Conservation (phyloP, 2,329 filamentous ascomycete species). For the Calonectria multiphialidica region DNA sequence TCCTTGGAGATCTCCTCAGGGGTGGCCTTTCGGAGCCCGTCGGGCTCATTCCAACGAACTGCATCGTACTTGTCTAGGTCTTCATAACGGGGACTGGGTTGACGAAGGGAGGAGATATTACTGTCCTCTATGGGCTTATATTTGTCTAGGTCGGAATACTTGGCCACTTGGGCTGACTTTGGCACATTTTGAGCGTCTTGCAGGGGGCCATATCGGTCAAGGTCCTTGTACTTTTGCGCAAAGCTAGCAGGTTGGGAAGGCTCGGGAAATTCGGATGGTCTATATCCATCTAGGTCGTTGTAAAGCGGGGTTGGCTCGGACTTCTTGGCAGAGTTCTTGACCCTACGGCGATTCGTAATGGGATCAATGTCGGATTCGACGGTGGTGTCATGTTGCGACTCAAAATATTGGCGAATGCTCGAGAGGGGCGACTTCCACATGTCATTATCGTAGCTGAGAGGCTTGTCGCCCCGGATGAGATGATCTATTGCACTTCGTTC, state of each 20-base stretch:
- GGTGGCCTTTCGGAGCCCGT: slow-evolving; percentile 36
- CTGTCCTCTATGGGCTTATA: slow-evolving; percentile 52
- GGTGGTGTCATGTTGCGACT: slow-evolving; percentile 29
- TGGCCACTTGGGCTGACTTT: slow-evolving; percentile 26
- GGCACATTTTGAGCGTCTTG: slow-evolving; percentile 39
- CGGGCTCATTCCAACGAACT: slow-evolving; percentile 46
- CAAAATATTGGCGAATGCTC: slow-evolving; percentile 50
- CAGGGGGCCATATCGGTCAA: slow-evolving; percentile 52
- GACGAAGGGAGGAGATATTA: slow-evolving; percentile 35
- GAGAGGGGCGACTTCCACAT: slow-evolving; percentile 48
- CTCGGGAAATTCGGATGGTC: slow-evolving; percentile 44
- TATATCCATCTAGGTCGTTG: slow-evolving; percentile 51
- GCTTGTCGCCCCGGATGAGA: slow-evolving; percentile 51
- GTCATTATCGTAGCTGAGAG: slow-evolving; percentile 35
- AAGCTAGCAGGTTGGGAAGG: slow-evolving; percentile 32
- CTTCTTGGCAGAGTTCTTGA: slow-evolving; percentile 36
- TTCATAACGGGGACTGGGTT: slow-evolving; percentile 47
- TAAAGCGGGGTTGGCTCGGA: slow-evolving; percentile 40
- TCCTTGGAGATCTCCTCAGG: slow-evolving; percentile 45
- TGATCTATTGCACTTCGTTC: slow-evolving; percentile 59
- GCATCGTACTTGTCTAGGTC: slow-evolving; percentile 54
- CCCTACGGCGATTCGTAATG: slow-evolving; percentile 68
- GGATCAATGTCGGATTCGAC: slow-evolving; percentile 60
- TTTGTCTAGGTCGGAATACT: slow-evolving; percentile 50
- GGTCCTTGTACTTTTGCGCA: slow-evolving; percentile 48